Evolutionary conservation across 1,284 basidiomycete genomes (phyloP).

Genomic region (Heterobasidion parviporum): DNA sequence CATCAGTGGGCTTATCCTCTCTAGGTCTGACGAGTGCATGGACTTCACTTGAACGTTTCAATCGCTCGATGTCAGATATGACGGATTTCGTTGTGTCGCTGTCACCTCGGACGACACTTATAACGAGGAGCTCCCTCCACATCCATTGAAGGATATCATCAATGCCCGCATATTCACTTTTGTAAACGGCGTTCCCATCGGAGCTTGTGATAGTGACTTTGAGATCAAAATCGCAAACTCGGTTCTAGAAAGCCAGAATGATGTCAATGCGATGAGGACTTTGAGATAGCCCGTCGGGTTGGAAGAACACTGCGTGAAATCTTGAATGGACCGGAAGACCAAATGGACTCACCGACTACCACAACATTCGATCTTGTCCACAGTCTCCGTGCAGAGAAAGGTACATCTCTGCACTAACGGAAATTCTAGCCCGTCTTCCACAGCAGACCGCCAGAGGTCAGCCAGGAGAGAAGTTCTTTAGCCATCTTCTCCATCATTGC

Average conservation of each 20-base stretch:
- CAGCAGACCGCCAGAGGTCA: neutral
- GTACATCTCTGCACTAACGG: neutral
- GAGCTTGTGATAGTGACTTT: neutral
- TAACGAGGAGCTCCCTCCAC: neutral
- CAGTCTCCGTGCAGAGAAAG: neutral
- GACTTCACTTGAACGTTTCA: neutral
- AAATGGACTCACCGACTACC: neutral
- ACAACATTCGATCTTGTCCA: neutral
- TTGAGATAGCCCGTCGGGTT: neutral
- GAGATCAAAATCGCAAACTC: neutral
- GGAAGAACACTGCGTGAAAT: neutral
- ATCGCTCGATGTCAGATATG: neutral
- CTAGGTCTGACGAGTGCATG: neutral
- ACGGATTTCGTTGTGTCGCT: neutral
- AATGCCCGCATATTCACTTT: neutral
- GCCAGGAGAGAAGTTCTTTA: neutral
- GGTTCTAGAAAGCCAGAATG: neutral
- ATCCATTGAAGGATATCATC: neutral
- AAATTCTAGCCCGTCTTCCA: neutral
- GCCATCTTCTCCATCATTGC: neutral
- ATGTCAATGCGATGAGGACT: neutral
- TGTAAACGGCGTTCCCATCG: neutral
- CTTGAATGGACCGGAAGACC: neutral
- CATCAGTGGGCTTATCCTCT: neutral
- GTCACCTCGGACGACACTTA: neutral